phyloP scores from a whole-genome alignment of 2,329 filamentous ascomycete species.

The Hirsutella rhossiliensis region DNA sequence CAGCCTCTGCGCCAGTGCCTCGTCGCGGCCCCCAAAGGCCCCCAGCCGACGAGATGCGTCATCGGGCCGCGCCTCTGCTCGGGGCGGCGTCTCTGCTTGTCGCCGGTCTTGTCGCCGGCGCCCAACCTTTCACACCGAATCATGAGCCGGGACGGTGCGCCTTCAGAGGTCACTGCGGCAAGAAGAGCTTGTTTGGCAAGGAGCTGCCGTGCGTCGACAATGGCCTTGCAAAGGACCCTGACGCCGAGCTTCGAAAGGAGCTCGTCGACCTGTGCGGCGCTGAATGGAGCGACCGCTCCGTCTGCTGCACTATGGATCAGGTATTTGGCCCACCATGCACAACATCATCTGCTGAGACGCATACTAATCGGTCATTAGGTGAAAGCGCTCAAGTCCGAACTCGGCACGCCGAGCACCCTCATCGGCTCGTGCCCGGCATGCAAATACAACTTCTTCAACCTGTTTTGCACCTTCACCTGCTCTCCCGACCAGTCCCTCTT shows the following conservation, averaged over 20 bases:
- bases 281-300: conserved; percentile 71
- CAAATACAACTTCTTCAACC: conserved; percentile 96
- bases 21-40: background rate
- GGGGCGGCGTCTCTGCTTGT: conserved; percentile 19
- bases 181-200: conserved; percentile 79
- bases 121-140: conserved; percentile 36
- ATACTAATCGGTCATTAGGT: conserved; percentile 37
- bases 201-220: conserved; percentile 92
- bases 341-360: fast-evolving
- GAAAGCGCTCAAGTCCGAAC: conserved; percentile 66
- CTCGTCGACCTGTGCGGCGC: conserved; percentile 76
- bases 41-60: conserved; percentile 17
- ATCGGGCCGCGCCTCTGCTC: conserved; percentile 15
- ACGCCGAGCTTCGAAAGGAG: conserved; percentile 58
- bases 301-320: conserved; percentile 79
- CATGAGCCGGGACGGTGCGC: conserved; percentile 86
- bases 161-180: conserved; percentile 83
- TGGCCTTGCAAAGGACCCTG: conserved; percentile 62
- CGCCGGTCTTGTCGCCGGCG: conserved; percentile 10
- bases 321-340: conserved; percentile 22
- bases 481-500: conserved; percentile 95
- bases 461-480: conserved; percentile 97
- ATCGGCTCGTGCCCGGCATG: conserved; percentile 92
- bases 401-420: conserved; percentile 77
- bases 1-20: too few species aligned